Conservation (phyloP, 1,284 basidiomycete species). For the Ustilago lituana region DNA sequence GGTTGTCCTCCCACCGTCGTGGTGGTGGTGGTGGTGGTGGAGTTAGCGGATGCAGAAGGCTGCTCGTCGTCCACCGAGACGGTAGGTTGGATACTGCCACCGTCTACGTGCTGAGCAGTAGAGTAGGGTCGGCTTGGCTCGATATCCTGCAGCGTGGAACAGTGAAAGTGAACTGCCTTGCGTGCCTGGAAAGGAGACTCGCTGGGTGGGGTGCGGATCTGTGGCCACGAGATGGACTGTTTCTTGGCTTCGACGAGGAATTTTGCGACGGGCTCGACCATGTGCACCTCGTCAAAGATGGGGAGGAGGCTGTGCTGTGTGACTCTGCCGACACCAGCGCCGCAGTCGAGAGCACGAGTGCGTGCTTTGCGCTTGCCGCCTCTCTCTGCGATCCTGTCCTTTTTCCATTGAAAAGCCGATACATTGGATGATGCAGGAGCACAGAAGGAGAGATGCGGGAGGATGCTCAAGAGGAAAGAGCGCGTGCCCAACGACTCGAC, state of each 20-base stretch:
- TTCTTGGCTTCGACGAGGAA: slow-evolving; percentile 61
- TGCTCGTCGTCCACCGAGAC: slow-evolving; percentile 32
- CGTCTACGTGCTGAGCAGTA: slow-evolving; percentile 17
- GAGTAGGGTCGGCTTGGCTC: slow-evolving; percentile 54
- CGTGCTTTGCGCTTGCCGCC: slow-evolving; percentile 53
- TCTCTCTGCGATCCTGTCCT: slow-evolving; percentile 43
- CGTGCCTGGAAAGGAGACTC: slow-evolving; percentile 56
- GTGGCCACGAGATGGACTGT: slow-evolving; percentile 48
- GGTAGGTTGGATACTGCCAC: slow-evolving; percentile 21
- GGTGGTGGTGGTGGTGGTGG: too few species aligned
- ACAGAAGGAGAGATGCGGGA: slow-evolving; percentile 58
- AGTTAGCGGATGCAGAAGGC: background rate
- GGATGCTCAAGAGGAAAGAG: slow-evolving; percentile 57
- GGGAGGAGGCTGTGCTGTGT: slow-evolving; percentile 59
- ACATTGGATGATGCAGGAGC: slow-evolving; percentile 56
- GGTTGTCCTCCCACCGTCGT: background rate
- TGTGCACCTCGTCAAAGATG: slow-evolving; percentile 64
- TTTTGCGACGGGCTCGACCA: slow-evolving; percentile 65
- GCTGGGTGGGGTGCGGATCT: slow-evolving; percentile 45
- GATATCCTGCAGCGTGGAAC: slow-evolving; percentile 61
- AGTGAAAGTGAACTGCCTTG: slow-evolving; percentile 63
- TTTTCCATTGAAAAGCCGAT: slow-evolving; percentile 48
- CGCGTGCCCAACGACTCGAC: slow-evolving; percentile 65
- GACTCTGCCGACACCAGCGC: slow-evolving; percentile 66
- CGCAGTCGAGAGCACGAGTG: slow-evolving; percentile 63